phyloP scores from a whole-genome alignment of 2,329 filamentous ascomycete genomes.

The Diaporthe australafricana region DNA sequence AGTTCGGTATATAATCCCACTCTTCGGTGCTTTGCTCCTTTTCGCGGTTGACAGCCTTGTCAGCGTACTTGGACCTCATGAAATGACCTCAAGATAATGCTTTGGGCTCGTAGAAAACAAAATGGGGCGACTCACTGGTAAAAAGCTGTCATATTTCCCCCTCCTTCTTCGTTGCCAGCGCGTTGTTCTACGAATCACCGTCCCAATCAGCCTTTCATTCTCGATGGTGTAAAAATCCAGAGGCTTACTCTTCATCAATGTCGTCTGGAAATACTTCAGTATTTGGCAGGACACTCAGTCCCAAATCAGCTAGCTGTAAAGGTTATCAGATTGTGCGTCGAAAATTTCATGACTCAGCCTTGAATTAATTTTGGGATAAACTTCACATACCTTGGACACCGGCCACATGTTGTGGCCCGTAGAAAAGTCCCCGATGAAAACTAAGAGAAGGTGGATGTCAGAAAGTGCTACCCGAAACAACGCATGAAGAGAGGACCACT shows the following conservation, averaged over 20 bases:
- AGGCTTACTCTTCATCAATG: constrained; percentile 4
- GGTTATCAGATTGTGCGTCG: background rate
- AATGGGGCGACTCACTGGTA: background rate
- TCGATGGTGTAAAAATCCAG: no score
- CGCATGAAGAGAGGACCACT: background rate
- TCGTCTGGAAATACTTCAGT: background rate
- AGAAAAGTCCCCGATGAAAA: constrained; percentile 6
- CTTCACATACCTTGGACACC: background rate
- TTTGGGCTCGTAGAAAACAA: background rate
- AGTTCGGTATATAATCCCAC: constrained; percentile 6
- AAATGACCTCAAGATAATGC: no score
- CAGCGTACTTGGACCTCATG: background rate
- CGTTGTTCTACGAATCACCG: background rate
- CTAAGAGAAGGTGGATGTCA: background rate
- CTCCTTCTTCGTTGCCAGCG: background rate
- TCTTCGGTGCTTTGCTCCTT: constrained; percentile 22
- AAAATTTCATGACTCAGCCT: no score
- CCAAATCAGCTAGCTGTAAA: constrained; percentile 11
- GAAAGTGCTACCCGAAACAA: background rate
- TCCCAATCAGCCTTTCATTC: background rate
- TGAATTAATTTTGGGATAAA: background rate
- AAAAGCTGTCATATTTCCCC: background rate
- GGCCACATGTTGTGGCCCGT: constrained; percentile 2
- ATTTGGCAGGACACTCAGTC: background rate
- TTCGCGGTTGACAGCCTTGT: background rate